Conservation (phyloP, 305 asterid genomes). For the Rubia balearica region DNA sequence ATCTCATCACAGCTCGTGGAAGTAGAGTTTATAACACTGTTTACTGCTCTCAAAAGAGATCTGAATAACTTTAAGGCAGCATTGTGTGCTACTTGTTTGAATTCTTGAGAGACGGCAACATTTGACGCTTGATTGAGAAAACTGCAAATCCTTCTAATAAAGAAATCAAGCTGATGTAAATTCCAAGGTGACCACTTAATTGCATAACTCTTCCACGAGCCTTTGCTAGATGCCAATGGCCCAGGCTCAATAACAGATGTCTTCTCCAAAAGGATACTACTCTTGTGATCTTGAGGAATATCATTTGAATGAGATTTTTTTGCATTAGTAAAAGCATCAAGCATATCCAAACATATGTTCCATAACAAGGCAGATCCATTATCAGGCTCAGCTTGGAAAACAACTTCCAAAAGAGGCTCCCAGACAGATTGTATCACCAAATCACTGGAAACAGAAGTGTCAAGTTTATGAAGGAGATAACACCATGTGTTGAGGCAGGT, state of each 20-base stretch:
- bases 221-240: constrained; percentile 31
- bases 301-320: constrained; percentile 25
- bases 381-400: constrained; percentile 51
- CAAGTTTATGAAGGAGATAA: constrained; percentile 68
- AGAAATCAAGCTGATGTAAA: constrained; percentile 50
- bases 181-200: constrained; percentile 54
- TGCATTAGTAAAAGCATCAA: constrained; percentile 43
- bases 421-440: constrained; percentile 42
- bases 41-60: constrained; percentile 53
- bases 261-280: constrained; percentile 17
- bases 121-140: constrained; percentile 39
- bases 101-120: constrained; percentile 29
- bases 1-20: constrained; percentile 45
- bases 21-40: constrained; percentile 29
- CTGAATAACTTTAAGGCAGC: constrained; percentile 50
- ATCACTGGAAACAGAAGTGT: constrained; percentile 37
- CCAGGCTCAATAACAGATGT: constrained; percentile 21
- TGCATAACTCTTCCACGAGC: constrained; percentile 44
- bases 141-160: constrained; percentile 42
- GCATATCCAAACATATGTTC: constrained; percentile 57
- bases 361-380: constrained; percentile 46
- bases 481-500: constrained; percentile 82
- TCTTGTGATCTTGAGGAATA: constrained; percentile 27
- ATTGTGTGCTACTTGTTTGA: constrained; percentile 28
- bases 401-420: constrained; percentile 57